phyloP scores from a whole-genome alignment of 495 filamentous ascomycete species.

The Cladorrhinum samala region DNA sequence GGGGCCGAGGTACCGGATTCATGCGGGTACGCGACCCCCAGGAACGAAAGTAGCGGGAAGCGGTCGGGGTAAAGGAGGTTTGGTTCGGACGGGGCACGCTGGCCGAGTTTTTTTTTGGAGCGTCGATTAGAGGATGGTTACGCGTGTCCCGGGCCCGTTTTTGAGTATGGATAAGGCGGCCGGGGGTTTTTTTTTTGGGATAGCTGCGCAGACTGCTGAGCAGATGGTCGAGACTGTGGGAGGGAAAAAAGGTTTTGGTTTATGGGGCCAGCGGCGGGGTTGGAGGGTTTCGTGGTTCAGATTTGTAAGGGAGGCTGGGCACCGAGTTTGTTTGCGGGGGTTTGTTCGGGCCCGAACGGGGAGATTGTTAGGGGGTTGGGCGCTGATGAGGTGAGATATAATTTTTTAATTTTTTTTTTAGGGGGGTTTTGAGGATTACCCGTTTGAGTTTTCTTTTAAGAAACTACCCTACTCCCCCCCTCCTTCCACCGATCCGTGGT shows the following conservation, averaged over 20 bases:
- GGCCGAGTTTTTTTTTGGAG: constrained; percentile 28
- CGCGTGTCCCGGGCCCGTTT: constrained; percentile 10
- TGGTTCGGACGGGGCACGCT: constrained; percentile 28
- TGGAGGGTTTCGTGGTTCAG: constrained; percentile 35
- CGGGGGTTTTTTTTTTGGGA: constrained; percentile 27
- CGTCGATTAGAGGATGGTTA: constrained; percentile 13
- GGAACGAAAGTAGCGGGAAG: constrained; percentile 29
- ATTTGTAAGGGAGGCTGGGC: constrained; percentile 28
- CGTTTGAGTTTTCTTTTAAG: too few relatives aligned
- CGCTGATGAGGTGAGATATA: constrained; percentile 24
- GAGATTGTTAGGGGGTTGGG: constrained; percentile 29
- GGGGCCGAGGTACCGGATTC: constrained; percentile 18
- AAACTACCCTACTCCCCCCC: too few relatives aligned
- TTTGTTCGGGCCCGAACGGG: constrained; percentile 32
- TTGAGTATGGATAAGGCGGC: constrained; percentile 19
- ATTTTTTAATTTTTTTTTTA: neutral
- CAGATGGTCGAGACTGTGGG: constrained; percentile 15
- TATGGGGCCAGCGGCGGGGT: constrained; percentile 45
- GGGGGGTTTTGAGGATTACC: neutral
- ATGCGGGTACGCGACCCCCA: too few relatives aligned
- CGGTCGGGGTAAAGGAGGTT: constrained; percentile 20
- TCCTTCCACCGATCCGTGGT: too few relatives aligned
- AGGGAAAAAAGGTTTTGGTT: constrained; percentile 28
- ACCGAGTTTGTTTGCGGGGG: constrained; percentile 22
- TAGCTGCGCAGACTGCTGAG: constrained; percentile 31